Base-by-base conservation (phyloP, 805 yeast genomes). In the Kodamaea neixiangensis region DNA sequence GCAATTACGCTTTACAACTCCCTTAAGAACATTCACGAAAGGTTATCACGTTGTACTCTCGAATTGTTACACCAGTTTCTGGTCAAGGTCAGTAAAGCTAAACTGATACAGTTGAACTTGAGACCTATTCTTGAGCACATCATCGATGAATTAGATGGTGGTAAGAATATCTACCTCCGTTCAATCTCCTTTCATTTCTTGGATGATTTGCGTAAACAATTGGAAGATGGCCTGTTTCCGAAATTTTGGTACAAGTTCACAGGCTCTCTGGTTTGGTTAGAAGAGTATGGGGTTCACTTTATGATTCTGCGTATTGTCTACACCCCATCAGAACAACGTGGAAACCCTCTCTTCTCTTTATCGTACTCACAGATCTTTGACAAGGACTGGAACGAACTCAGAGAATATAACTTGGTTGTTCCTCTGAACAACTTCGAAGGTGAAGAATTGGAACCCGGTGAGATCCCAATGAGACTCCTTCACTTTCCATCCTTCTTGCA, bases 221-320 rank as follows among this genome's bases (percentile, higher is more conserved):
- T 54, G 20, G 34, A 50, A 22, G 43, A 45, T 14, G 46, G 48
- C 2, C 15, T 43, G 10, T 43, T 13, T n/a, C 29, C 59, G 19
- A 52, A 56, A 18, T 59, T 62, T 52, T 81, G 83, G 83, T 76
- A 60, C 53, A 67, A 72, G 46, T 71, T 77, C 47, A 77, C 82
- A 6, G 82, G 82, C 1, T 73, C 82, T 1, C 71, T 80, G 0
- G 79, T 79, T 13, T 80, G 82, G 82, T 60, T 81, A 22, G 76
- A 73, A 38, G 74, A 74, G 38, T 78, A 78, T 55, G 77, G 78
- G 21, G 72, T 77, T 14, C 82, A 79, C 61, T 61, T 76, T 54
- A 68, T 77, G 67, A 75, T 73, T 17, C 72, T 79, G 15, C 52
- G 73, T 47, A 48, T 69, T 7, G 54, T 67, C 10, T 68, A 54